Conservation (phyloP, 192 early-diverging fungal genomes). For the Coemansia sp. region DNA sequence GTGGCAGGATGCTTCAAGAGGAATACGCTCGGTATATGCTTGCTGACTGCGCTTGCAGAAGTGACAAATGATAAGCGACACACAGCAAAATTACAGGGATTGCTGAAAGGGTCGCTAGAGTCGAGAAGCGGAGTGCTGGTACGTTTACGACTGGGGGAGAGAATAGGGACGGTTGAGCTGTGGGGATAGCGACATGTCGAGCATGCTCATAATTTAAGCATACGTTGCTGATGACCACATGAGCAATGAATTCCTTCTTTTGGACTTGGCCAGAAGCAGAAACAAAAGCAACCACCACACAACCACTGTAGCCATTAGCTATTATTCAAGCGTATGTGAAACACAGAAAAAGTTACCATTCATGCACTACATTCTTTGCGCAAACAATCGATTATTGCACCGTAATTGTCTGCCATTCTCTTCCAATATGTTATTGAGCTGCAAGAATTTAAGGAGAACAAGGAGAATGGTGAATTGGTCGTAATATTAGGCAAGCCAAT, state of each 20-base stretch:
- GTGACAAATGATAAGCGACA: not conserved
- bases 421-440: not conserved
- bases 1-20: not conserved
- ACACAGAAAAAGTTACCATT: not conserved
- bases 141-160: not conserved
- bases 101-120: not conserved
- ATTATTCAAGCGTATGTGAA: not conserved
- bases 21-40: not conserved
- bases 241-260: constrained; percentile 1
- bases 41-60: not conserved
- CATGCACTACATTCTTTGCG: not conserved
- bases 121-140: not conserved
- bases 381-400: not conserved
- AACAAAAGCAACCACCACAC: not conserved
- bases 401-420: not conserved
- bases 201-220: constrained; percentile 6
- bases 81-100: not conserved
- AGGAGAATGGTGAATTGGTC: not conserved
- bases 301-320: not conserved
- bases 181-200: not conserved
- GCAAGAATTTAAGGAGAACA: not conserved
- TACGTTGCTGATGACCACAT: constrained; percentile 5
- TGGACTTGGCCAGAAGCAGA: not conserved
- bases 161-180: not conserved
- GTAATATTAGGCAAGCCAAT: not conserved